phyloP scores from a whole-genome alignment of 163 green algal species.

The Coccomyxa subellipsoidea region DNA sequence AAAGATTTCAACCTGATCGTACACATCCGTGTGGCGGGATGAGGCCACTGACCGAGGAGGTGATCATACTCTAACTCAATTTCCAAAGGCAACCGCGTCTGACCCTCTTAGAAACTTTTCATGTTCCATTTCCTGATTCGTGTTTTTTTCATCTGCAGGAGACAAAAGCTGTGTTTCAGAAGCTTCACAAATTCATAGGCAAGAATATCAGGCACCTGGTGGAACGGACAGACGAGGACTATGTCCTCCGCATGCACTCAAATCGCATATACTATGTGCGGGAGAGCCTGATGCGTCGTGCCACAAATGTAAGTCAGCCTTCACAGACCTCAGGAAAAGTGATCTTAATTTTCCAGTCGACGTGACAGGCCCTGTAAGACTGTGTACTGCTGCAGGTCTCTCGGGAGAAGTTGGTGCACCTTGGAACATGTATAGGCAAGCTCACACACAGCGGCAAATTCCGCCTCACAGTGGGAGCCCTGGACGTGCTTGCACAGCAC shows the following conservation, averaged over 20 bases:
- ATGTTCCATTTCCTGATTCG: background rate
- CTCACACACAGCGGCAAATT: slow-evolving; percentile 98
- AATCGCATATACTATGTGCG: slow-evolving; percentile 95
- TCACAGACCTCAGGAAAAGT: background rate
- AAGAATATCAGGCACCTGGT: slow-evolving; percentile 95
- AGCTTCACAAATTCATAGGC: slow-evolving; percentile 97
- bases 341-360: no score
- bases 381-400: slow-evolving; percentile 58
- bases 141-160: slow-evolving; percentile 54
- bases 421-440: slow-evolving; percentile 93
- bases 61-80: no score
- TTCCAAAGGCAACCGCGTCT: no score
- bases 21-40: background rate
- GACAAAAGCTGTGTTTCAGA: slow-evolving; percentile 95
- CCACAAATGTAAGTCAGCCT: slow-evolving; percentile 75
- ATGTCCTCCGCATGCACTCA: slow-evolving; percentile 91
- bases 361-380: no score
- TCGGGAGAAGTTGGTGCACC: slow-evolving; percentile 83
- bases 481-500: slow-evolving; percentile 88
- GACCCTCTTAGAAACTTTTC: no score
- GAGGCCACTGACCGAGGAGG: background rate
- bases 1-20: background rate
- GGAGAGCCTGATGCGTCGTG: slow-evolving; percentile 84
- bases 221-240: slow-evolving; percentile 71
- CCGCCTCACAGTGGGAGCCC: slow-evolving; percentile 80